Conservation (phyloP, 805 yeast species). For the Spathaspora girioi region DNA sequence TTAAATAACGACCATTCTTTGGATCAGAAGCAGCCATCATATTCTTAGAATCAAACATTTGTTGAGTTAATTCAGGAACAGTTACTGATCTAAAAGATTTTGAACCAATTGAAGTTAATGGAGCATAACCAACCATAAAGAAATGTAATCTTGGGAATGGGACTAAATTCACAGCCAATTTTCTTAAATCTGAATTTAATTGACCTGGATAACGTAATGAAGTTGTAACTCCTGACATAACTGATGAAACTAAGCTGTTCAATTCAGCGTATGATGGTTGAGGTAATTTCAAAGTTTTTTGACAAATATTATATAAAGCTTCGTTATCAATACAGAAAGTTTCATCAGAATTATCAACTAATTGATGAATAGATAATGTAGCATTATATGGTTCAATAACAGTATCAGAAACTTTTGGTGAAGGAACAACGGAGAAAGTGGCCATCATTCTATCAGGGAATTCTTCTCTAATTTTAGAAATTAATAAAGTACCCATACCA, state of each 20-base stretch:
- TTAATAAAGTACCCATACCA: constrained; percentile 89
- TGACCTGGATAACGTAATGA: constrained; percentile 94
- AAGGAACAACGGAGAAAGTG: constrained; percentile 89
- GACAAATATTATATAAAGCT: constrained; percentile 87
- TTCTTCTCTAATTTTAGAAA: constrained; percentile 85
- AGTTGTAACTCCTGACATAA: constrained; percentile 94
- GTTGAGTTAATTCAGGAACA: constrained; percentile 91
- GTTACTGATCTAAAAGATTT: constrained; percentile 79
- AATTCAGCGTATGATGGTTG: constrained; percentile 79
- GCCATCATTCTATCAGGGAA: constrained; percentile 96
- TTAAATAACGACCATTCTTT: constrained; percentile 82
- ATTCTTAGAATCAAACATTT: constrained; percentile 86
- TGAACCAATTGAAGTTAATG: constrained; percentile 77
- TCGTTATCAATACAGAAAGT: constrained; percentile 95
- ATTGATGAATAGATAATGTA: constrained; percentile 83
- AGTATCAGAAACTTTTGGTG: constrained; percentile 87
- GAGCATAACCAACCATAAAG: constrained; percentile 95
- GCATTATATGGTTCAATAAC: constrained; percentile 96
- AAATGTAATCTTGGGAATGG: constrained; percentile 95
- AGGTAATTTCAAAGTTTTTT: constrained; percentile 73
- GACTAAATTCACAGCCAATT: constrained; percentile 88
- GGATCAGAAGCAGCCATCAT: constrained; percentile 98
- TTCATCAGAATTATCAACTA: constrained; percentile 87
- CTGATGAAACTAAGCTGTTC: constrained; percentile 80
- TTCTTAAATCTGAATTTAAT: constrained; percentile 87